Evolutionary conservation across 2,329 filamentous ascomycete genomes (phyloP).

Genomic region (Aspergillus niger): DNA sequence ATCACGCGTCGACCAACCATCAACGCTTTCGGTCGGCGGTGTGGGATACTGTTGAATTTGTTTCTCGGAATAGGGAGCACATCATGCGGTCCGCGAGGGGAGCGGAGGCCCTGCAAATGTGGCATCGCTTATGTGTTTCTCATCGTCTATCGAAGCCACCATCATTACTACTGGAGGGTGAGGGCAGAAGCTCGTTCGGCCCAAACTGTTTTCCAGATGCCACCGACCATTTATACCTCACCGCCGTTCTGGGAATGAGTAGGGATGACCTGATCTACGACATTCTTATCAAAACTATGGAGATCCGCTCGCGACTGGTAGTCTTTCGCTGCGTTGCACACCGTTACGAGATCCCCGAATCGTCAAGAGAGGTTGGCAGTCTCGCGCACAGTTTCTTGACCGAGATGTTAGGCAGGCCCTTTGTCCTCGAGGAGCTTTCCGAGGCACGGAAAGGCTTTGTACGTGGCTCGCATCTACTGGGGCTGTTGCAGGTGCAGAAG

Average conservation of each 20-base stretch:
- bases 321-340: conserved; percentile 20
- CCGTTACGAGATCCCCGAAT: conserved; percentile 3
- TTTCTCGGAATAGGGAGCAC: neutral
- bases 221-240: conserved; percentile 19
- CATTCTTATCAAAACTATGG: conserved; percentile 25
- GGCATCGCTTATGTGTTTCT: conserved; percentile 25
- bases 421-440: conserved; percentile 4
- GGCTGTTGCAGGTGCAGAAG: conserved; percentile 20
- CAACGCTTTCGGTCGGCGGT: conserved; percentile 15
- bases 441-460: conserved; percentile 18
- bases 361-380: conserved; percentile 6
- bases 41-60: conserved; percentile 14
- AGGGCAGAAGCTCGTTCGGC: conserved; percentile 13
- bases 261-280: conserved; percentile 26
- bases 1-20: conserved; percentile 20
- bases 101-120: conserved; percentile 20
- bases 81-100: conserved; percentile 3
- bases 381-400: conserved; percentile 11
- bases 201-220: conserved; percentile 13
- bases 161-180: conserved; percentile 20
- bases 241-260: conserved; percentile 20
- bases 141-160: conserved; percentile 22
- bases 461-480: conserved; percentile 17
- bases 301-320: conserved; percentile 19
- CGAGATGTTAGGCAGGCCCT: conserved; percentile 9